phyloP scores from a whole-genome alignment of 345 rosid genomes.

The thale cress (Arabidopsis thaliana) region DNA sequence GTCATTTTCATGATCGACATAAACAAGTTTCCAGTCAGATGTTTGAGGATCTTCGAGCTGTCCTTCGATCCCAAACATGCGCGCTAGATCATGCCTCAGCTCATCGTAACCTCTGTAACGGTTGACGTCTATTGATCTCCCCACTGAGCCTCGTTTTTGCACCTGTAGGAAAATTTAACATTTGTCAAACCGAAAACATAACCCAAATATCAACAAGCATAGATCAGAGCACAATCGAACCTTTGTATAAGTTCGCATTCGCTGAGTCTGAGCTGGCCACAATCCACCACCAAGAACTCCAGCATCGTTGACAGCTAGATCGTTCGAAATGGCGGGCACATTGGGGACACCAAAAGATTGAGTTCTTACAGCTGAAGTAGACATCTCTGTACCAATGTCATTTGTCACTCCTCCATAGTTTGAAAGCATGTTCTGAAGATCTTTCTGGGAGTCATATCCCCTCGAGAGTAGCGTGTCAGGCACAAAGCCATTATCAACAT shows the following conservation, averaged over 20 bases:
- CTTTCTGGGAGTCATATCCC: slow-evolving; percentile 93
- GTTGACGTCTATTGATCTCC: slow-evolving; percentile 94
- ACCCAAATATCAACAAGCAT: background rate
- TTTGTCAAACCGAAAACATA: slow-evolving; percentile 2
- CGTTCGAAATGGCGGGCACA: slow-evolving; percentile 77
- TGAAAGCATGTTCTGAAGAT: slow-evolving; percentile 88
- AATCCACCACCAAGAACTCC: slow-evolving; percentile 78
- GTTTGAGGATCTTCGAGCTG: slow-evolving; percentile 95
- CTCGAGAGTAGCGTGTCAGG: slow-evolving; percentile 83
- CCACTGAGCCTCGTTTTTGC: slow-evolving; percentile 96
- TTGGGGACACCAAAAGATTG: slow-evolving; percentile 93
- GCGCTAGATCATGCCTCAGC: slow-evolving; percentile 84
- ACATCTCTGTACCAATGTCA: slow-evolving; percentile 88
- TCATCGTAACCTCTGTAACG: slow-evolving; percentile 86
- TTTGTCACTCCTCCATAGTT: slow-evolving; percentile 76
- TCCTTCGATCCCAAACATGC: slow-evolving; percentile 96
- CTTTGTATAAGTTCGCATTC: slow-evolving; percentile 97
- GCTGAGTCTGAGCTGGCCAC: slow-evolving; percentile 85
- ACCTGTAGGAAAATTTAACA: slow-evolving; percentile 53
- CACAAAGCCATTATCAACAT: slow-evolving; percentile 64
- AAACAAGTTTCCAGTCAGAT: slow-evolving; percentile 95
- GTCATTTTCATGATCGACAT: slow-evolving; percentile 92
- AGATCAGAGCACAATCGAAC: slow-evolving; percentile 45
- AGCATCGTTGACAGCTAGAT: slow-evolving; percentile 72
- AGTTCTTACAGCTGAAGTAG: slow-evolving; percentile 85